These are phyloP conservation scores for Cladorrhinum samala DNA, from an alignment of 495 filamentous ascomycete genomes.

Conservation along the genomic window DNA sequence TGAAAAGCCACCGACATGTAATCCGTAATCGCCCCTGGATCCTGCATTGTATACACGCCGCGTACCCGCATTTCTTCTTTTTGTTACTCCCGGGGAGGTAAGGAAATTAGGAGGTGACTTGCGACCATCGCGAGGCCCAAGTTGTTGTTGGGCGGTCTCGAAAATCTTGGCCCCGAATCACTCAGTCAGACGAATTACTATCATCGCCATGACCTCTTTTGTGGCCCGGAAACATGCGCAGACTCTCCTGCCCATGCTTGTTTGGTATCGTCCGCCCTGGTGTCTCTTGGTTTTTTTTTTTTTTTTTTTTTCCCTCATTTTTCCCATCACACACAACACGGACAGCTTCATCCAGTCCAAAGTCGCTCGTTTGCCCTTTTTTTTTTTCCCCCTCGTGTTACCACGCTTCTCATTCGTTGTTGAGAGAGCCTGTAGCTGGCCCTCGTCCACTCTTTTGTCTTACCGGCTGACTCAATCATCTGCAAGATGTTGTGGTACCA, in stretches of 20 bases:
- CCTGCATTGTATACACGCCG: constrained; percentile 5
- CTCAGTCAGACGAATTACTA: background rate
- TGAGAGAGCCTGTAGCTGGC: constrained; percentile 1
- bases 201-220: too few species aligned
- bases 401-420: background rate
- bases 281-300: background rate
- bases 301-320: background rate
- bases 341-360: background rate
- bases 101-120: background rate
- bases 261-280: too few species aligned
- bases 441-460: constrained; percentile 13
- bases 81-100: background rate
- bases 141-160: background rate
- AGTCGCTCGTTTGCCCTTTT: background rate
- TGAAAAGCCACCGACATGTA: background rate
- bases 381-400: background rate
- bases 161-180: background rate
- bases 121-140: background rate
- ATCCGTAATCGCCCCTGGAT: constrained; percentile 5
- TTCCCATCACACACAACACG: background rate
- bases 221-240: too few species aligned
- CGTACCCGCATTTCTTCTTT: background rate
- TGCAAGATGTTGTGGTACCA: background rate
- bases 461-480: background rate
- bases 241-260: background rate